Base-by-base conservation (phyloP, 306 rosid genomes). In the Vigna hirtella region DNA sequence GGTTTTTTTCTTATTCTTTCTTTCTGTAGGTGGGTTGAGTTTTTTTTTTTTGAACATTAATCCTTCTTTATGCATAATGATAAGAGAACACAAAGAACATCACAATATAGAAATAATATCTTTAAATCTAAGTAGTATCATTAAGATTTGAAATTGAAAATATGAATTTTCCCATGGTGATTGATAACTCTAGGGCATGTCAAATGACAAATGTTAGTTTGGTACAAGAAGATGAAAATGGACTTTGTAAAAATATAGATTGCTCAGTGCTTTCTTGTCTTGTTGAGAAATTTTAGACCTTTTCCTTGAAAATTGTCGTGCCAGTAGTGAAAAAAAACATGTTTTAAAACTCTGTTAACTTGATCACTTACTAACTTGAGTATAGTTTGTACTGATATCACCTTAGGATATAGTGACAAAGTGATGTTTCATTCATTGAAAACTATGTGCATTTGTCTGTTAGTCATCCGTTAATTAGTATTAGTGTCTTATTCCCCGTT, bases 391-490 rank as follows among this genome's bases (percentile, higher is more conserved):
- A 47, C 50, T 59, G 43, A 56, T 59, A 70, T 68, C 51, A 57
- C 45, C 76, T 38, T 49, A 66, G 38, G 76, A 40, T 20, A 74
- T 7, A 57, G 66, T 66, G 43, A 38, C 42, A 34, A 6, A 66
- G 53, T 47, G 28, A 26, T 26, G 28, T 26, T 26, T 26, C 28
- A 26, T 26, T 26, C 28, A 26, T 0, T 26, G 28, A 26, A 26
- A 26, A 26, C 28, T 26, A 26, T 0, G 24, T 22, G 28, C 28
- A 26, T 26, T 26, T 26, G 28, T 26, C 28, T 26, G 50, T 47
- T 48, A 28, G 50, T 28, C 76, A 57, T 58, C 9, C 58, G 9
- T 7, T 10, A 3, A 52, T 52, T 52, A 52, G 58, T 52, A 50
- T 50, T 45, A 9, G 0, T 45, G n/a, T 48, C 51, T 12, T 48